Percentiles rank a stretch among this genome's conserved stretches.
Evolutionary conservation across 2,329 filamentous ascomycete genomes (phyloP).

Genomic region (Bipolaris cookei): DNA sequence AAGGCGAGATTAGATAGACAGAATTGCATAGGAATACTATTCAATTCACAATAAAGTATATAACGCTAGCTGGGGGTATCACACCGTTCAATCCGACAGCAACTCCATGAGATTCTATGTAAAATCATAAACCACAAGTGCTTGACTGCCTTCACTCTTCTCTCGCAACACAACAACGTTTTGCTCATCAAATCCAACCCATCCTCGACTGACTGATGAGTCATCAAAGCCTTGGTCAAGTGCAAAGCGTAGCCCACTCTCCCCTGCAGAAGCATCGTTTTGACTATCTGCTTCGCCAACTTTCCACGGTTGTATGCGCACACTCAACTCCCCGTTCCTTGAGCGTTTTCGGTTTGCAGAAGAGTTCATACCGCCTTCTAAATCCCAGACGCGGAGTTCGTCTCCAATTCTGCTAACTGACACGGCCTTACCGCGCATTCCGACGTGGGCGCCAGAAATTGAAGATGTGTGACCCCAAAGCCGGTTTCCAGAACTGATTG

Average conservation of each 20-base stretch:
- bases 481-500: slow-evolving; percentile 74
- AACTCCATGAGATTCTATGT: slow-evolving; percentile 55
- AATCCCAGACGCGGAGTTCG: slow-evolving; percentile 78
- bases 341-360: slow-evolving; percentile 51
- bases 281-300: slow-evolving; percentile 20
- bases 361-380: slow-evolving; percentile 72
- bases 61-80: slow-evolving; percentile 4
- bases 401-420: slow-evolving; percentile 82
- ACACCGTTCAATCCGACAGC: neutral
- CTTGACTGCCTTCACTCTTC: slow-evolving; percentile 69
- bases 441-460: slow-evolving; percentile 84
- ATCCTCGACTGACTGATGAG: slow-evolving; percentile 59
- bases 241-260: slow-evolving; percentile 44
- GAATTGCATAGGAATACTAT: neutral
- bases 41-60: neutral
- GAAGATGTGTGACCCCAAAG: slow-evolving; percentile 93
- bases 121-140: slow-evolving; percentile 86
- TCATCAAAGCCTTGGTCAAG: slow-evolving; percentile 48
- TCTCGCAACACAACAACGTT: slow-evolving; percentile 87
- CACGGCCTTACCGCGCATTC: slow-evolving; percentile 82
- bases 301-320: slow-evolving; percentile 57
- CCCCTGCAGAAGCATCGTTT: slow-evolving; percentile 31
- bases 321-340: slow-evolving; percentile 58
- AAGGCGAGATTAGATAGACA: neutral
- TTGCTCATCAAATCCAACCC: slow-evolving; percentile 89